Conservation (phyloP, 108 stramenopile species). For the Cyclotella baltica region DNA sequence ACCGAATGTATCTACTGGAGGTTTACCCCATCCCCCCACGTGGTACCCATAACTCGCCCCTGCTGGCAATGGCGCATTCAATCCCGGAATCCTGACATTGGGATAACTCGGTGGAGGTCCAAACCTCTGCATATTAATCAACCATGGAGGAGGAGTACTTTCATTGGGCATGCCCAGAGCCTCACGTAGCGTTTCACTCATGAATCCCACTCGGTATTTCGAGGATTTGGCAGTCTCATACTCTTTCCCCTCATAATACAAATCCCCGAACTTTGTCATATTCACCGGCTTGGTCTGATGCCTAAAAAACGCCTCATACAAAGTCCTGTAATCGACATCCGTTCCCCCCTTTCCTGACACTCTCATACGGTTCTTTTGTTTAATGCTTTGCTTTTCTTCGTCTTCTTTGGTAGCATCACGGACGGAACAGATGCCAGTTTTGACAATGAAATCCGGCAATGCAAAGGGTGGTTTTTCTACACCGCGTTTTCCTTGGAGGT, state of each 20-base stretch:
- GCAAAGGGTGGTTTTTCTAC: slow-evolving; percentile 95
- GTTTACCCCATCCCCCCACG: slow-evolving; percentile 98
- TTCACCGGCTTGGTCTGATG: slow-evolving; percentile 94
- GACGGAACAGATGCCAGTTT: slow-evolving; percentile 95
- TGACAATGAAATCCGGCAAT: slow-evolving; percentile 97
- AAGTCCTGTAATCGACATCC: slow-evolving; percentile 97
- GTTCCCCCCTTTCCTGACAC: slow-evolving; percentile 92
- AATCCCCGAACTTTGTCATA: slow-evolving; percentile 87
- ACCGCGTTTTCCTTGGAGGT: slow-evolving; percentile 96
- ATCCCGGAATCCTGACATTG: slow-evolving; percentile 82
- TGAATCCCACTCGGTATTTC: slow-evolving; percentile 65
- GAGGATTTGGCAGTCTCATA: slow-evolving; percentile 77
- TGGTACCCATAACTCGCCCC: slow-evolving; percentile 96
- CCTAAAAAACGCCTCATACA: slow-evolving; percentile 99
- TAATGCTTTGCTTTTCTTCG: slow-evolving; percentile 80
- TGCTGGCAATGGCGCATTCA: slow-evolving; percentile 96
- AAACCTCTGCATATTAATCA: slow-evolving; percentile 99
- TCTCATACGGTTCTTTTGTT: slow-evolving; percentile 90
- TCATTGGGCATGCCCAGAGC: slow-evolving; percentile 91
- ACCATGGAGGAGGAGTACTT: slow-evolving; percentile 95
- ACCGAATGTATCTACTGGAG: slow-evolving; percentile 94
- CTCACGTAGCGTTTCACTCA: slow-evolving; percentile 75
- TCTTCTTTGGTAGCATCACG: slow-evolving; percentile 88
- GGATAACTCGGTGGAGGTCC: slow-evolving; percentile 98
- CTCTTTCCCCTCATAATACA: slow-evolving; percentile 99